These are phyloP conservation scores for Suillus subalutaceus DNA, from an alignment of 768 basidiomycete species.

Conservation along the genomic window DNA sequence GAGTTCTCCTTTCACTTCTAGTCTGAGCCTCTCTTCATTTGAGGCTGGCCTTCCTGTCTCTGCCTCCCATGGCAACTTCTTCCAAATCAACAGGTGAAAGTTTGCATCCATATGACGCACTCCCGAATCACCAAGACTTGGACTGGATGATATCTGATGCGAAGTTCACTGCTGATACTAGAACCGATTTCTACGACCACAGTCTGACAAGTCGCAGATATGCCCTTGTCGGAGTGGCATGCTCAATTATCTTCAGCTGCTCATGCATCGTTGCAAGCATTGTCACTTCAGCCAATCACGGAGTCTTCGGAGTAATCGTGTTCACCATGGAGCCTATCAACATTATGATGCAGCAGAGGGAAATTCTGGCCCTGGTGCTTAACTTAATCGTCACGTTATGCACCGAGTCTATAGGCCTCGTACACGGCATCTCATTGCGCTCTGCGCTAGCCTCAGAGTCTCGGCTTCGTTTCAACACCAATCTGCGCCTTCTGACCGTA, in stretches of 20 bases:
- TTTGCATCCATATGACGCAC: background rate
- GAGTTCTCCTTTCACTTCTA: too few species aligned
- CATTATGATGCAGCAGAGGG: too few species aligned
- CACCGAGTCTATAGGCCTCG: constrained; percentile 34
- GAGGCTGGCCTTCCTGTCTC: background rate
- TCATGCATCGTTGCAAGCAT: constrained; percentile 21
- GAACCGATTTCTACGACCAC: background rate
- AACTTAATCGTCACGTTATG: constrained; percentile 30
- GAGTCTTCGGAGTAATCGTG: constrained; percentile 6
- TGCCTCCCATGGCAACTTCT: background rate
- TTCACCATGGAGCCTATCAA: too few species aligned
- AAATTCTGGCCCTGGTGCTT: constrained; percentile 25
- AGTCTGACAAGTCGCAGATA: background rate
- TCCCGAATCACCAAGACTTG: background rate
- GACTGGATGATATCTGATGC: background rate
- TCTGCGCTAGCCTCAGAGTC: constrained; percentile 28
- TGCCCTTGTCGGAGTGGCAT: background rate
- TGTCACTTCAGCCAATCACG: constrained; percentile 19
- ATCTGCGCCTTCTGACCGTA: constrained; percentile 32
- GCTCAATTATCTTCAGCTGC: background rate
- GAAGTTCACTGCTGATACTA: background rate
- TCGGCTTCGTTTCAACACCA: constrained; percentile 33
- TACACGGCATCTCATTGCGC: constrained; percentile 30
- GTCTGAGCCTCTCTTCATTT: too few species aligned
- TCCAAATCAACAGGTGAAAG: background rate